A percentile compares a stretch with the other conserved stretches of the same genome.
phyloP scores from a whole-genome alignment of 1,139 yeast genomes.

The Wickerhamiella infanticola region DNA sequence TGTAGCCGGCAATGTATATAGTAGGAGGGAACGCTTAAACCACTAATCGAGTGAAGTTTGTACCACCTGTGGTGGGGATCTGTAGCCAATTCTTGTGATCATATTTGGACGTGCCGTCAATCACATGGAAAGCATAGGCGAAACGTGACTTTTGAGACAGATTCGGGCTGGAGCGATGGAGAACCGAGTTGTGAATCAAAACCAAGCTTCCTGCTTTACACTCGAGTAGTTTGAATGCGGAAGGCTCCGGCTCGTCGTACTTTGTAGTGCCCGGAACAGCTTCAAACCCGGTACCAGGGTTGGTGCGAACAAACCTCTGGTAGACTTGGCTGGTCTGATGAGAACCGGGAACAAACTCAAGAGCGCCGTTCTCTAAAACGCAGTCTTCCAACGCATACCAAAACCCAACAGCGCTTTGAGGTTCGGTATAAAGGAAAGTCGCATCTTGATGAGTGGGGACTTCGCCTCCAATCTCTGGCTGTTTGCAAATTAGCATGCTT shows the following conservation, averaged over 20 bases:
- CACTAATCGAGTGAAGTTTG: slow-evolving; percentile 36
- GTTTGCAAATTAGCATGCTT: slow-evolving; percentile 69
- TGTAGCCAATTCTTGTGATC: slow-evolving; percentile 64
- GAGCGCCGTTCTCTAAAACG: slow-evolving; percentile 50
- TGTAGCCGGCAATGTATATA: no score
- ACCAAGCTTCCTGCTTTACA: slow-evolving; percentile 63
- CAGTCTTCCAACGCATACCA: slow-evolving; percentile 78
- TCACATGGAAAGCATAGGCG: slow-evolving; percentile 69
- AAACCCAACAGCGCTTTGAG: slow-evolving; percentile 59
- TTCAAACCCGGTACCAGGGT: slow-evolving; percentile 32
- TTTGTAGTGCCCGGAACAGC: slow-evolving; percentile 16
- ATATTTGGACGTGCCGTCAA: slow-evolving; percentile 47
- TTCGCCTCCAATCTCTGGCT: slow-evolving; percentile 56
- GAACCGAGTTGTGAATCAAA: slow-evolving; percentile 50
- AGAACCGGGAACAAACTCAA: slow-evolving; percentile 59
- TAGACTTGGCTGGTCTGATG: slow-evolving; percentile 38
- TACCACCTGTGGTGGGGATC: slow-evolving; percentile 55
- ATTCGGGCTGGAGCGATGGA: slow-evolving; percentile 58
- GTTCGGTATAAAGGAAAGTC: slow-evolving; percentile 55
- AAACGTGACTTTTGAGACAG: slow-evolving; percentile 40
- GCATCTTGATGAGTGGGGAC: slow-evolving; percentile 76
- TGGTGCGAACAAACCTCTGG: slow-evolving; percentile 47
- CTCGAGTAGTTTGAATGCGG: slow-evolving; percentile 36
- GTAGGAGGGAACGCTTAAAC: not conserved
- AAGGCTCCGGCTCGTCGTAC: slow-evolving; percentile 22